A percentile compares a stretch with the other conserved stretches of the same genome.
Conservation (phyloP, 164 flowering plant species). For the Piper longum region DNA sequence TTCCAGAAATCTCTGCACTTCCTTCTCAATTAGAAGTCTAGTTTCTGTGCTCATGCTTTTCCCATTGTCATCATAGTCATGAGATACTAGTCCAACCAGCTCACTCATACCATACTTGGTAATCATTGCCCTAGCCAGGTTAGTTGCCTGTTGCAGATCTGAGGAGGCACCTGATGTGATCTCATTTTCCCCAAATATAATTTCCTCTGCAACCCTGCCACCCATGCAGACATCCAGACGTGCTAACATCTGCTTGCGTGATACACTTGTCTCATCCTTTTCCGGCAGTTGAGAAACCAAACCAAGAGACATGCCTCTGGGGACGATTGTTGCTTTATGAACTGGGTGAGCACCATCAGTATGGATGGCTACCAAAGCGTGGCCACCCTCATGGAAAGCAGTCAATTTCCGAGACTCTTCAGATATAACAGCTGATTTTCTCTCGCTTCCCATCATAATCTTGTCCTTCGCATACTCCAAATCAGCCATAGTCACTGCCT, state of each 20-base stretch:
- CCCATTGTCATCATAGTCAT: constrained; percentile 67
- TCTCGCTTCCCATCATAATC: constrained; percentile 88
- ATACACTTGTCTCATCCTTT: constrained; percentile 62
- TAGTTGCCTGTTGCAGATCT: constrained; percentile 70
- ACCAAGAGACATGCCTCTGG: constrained; percentile 82
- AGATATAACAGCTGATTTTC: constrained; percentile 92
- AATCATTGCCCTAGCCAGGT: constrained; percentile 73
- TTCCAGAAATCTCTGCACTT: constrained; percentile 50
- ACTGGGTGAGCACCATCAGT: constrained; percentile 96
- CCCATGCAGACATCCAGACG: constrained; percentile 96
- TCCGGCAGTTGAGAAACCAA: constrained; percentile 89
- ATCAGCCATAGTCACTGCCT: constrained; percentile 70
- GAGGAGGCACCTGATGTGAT: constrained; percentile 80
- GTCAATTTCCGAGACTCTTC: constrained; percentile 70
- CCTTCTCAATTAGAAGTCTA: constrained; percentile 69
- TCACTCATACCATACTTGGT: constrained; percentile 92
- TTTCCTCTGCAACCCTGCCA: constrained; percentile 89
- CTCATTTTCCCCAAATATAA: constrained; percentile 82
- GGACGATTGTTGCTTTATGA: constrained; percentile 92
- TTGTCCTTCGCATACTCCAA: constrained; percentile 79
- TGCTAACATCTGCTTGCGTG: constrained; percentile 90
- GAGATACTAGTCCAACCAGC: constrained; percentile 74
- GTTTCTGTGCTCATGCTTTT: constrained; percentile 93
- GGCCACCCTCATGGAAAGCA: constrained; percentile 97
- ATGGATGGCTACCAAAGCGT: constrained; percentile 83